These are phyloP conservation scores for Monascus ruber DNA, from an alignment of 2,329 filamentous ascomycete species.

Conservation along the genomic window DNA sequence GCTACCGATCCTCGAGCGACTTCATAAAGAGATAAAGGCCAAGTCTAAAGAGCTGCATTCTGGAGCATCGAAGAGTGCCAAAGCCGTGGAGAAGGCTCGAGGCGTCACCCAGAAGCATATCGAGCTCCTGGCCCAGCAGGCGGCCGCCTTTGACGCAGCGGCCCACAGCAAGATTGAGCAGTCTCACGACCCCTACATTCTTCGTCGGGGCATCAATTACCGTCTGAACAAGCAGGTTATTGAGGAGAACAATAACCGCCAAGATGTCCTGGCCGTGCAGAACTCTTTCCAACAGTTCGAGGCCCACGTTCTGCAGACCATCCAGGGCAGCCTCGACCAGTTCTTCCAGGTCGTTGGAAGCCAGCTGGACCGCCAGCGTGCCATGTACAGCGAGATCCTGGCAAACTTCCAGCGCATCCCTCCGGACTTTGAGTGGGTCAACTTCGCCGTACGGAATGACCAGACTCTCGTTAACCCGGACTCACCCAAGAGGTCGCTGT, in stretches of 20 bases:
- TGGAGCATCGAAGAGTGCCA: conserved; percentile 72
- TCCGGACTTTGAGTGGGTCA: conserved; percentile 81
- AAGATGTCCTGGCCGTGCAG: conserved; percentile 86
- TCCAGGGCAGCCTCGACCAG: conserved; percentile 71
- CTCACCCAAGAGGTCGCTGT: conserved; percentile 59
- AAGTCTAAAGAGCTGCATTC: conserved; percentile 81
- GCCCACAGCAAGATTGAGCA: conserved; percentile 59
- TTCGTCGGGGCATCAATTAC: conserved; percentile 70
- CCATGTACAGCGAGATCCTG: conserved; percentile 75
- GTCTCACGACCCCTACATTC: conserved; percentile 74
- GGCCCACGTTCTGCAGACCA: conserved; percentile 65
- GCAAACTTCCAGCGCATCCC: conserved; percentile 65
- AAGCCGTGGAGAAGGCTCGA: conserved; percentile 84
- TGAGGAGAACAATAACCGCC: conserved; percentile 91
- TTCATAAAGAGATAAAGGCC: conserved; percentile 94
- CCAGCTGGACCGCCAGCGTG: conserved; percentile 70
- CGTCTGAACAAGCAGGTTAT: conserved; percentile 81
- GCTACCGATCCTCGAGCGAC: conserved; percentile 74
- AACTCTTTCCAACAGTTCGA: conserved; percentile 83
- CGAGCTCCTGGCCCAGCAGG: conserved; percentile 78
- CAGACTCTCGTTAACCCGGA: conserved; percentile 67
- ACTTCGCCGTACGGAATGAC: conserved; percentile 62
- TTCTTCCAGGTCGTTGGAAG: conserved; percentile 72
- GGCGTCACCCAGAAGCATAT: conserved; percentile 87
- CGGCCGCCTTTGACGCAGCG: conserved; percentile 62